Conservation (phyloP, 352 stramenopile species). For the Phytophthora chlamydospora region DNA sequence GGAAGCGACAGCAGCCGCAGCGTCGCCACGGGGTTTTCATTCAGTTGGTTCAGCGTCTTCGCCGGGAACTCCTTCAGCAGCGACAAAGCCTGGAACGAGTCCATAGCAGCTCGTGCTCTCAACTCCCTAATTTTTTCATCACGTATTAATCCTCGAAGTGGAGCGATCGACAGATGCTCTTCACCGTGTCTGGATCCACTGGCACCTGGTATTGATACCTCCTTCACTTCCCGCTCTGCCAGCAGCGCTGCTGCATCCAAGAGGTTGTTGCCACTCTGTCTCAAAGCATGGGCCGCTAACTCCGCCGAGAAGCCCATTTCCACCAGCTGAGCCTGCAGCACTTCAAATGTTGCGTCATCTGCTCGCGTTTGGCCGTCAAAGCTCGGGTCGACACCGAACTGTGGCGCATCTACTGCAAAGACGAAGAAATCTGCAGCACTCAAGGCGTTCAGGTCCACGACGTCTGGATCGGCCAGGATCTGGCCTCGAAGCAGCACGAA, state of each 20-base stretch:
- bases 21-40: slow-evolving; percentile 50
- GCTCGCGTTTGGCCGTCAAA: slow-evolving; percentile 20
- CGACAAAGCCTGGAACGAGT: slow-evolving; percentile 58
- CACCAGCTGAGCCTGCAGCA: slow-evolving; percentile 45
- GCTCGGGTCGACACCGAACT: neutral
- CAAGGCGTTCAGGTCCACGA: slow-evolving; percentile 64
- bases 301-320: slow-evolving; percentile 63
- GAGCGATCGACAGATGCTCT: slow-evolving; percentile 28
- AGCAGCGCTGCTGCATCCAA: slow-evolving; percentile 47
- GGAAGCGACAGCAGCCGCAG: slow-evolving; percentile 39
- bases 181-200: neutral
- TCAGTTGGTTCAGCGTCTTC: slow-evolving; percentile 44
- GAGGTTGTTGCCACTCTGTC: slow-evolving; percentile 39
- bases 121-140: slow-evolving; percentile 36
- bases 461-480: slow-evolving; percentile 64
- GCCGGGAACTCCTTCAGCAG: slow-evolving; percentile 57
- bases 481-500: slow-evolving; percentile 63
- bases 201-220: neutral
- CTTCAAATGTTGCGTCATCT: slow-evolving; percentile 13
- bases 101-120: slow-evolving; percentile 28
- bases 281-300: slow-evolving; percentile 38
- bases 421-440: slow-evolving; percentile 65
- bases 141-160: slow-evolving; percentile 26
- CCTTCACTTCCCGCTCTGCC: slow-evolving; percentile 24
- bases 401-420: slow-evolving; percentile 46